Percentiles rank a stretch among this genome's conserved stretches.
phyloP scores from a whole-genome alignment of 2,329 filamentous ascomycete genomes.

The Phialemoniopsis sp. region DNA sequence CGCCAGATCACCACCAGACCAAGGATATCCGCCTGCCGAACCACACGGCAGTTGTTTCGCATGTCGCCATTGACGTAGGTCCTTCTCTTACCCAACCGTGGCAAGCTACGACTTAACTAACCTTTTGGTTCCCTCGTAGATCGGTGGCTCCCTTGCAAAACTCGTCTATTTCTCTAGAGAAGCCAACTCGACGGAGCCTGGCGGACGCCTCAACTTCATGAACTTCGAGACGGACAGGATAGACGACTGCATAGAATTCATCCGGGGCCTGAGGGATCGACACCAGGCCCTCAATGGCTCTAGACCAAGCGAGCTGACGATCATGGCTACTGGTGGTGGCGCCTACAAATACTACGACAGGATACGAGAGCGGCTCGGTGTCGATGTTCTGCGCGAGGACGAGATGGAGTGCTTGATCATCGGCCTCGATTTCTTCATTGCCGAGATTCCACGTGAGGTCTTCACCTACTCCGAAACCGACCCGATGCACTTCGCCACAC shows the following conservation, averaged over 20 bases:
- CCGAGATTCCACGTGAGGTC: conserved; percentile 92
- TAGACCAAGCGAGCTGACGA: conserved; percentile 67
- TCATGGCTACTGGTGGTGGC: conserved; percentile 94
- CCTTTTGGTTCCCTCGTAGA: conserved; percentile 46
- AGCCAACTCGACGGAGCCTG: conserved; percentile 70
- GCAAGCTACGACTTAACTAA: conserved; percentile 8
- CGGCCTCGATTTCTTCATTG: conserved; percentile 97
- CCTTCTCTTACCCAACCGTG: no score
- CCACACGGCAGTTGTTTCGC: conserved; percentile 91
- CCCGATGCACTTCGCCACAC: conserved; percentile 83
- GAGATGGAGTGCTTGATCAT: conserved; percentile 99
- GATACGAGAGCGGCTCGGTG: conserved; percentile 76
- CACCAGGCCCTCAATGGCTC: conserved; percentile 74
- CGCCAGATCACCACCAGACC: conserved; percentile 60
- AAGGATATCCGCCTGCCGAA: conserved; percentile 95
- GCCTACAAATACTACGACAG: conserved; percentile 96
- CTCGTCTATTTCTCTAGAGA: conserved; percentile 96
- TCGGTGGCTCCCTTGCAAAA: conserved; percentile 92
- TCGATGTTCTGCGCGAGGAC: conserved; percentile 87
- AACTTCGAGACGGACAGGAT: conserved; percentile 96
- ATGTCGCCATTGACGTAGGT: conserved; percentile 92
- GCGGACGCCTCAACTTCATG: conserved; percentile 89
- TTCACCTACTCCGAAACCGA: conserved; percentile 92
- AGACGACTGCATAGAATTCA: conserved; percentile 88
- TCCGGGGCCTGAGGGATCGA: conserved; percentile 79